Evolutionary conservation across 441 rosid genomes (phyloP), one percentile per base, ranked within the genome.

Genomic region (Dalechampia spathulata): DNA sequence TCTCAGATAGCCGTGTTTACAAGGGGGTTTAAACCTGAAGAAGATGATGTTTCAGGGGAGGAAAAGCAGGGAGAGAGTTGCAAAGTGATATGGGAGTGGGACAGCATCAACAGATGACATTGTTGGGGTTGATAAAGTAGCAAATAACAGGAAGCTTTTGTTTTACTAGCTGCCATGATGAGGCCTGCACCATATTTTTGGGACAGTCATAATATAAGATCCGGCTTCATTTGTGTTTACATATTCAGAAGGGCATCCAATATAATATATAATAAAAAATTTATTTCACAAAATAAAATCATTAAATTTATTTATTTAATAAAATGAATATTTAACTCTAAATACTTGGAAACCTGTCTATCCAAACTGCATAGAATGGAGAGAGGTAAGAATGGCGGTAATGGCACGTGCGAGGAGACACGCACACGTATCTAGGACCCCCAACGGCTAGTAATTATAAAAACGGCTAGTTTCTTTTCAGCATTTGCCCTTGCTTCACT

Each of bases 1-100:
- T 87, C 97, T 8, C 97, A 93, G 72, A 90, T 93, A 16, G 96
- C 90, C 0, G 88, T 93, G 27, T 93, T 93, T 41, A 76, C 51
- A 54, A 75, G 77, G 46, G 61, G 41, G 11, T 21, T 12, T 40
- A 57, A 8, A 23, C 58, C 52, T 1, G 28, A 69, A 47, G 69
- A 65, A 46, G 69, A 51, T 51, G 61, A 60, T 63, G 23, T 42
- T 60, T 44, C 7, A 4, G 63, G 38, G 25, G 57, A 44, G 1
- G 62, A 53, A 53, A 61, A 54, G 13, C 53, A 50, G 14, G 27
- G 45, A 51, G 48, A 70, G 44, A 72, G 48, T 60, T 85, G 74
- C 66, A 72, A 72, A 38, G 78, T 76, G 50, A 68, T 85, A 58
- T 88, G 96, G 96, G 83, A 85, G 71, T 88, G 96, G 89, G 69